Evolutionary conservation across 164 flowering plant genomes (phyloP).

Genomic region (Dillenia suffruticosa): DNA sequence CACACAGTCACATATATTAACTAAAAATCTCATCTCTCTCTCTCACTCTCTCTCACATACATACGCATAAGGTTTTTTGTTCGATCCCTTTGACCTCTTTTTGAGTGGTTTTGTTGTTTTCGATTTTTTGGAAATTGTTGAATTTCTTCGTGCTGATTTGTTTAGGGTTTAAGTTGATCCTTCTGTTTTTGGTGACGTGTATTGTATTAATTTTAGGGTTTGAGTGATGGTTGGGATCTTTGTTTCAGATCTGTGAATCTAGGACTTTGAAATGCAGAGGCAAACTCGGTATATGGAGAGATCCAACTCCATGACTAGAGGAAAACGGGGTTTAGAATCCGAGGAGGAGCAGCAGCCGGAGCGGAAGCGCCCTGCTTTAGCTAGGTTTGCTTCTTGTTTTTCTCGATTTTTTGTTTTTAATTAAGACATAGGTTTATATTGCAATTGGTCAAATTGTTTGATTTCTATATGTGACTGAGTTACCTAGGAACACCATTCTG

Average conservation of each 20-base stretch:
- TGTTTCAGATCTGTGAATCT: slow-evolving; percentile 36
- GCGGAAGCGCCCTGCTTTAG: slow-evolving; percentile 77
- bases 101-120: too few species aligned
- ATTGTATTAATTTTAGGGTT: too few species aligned
- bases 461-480: slow-evolving; percentile 12
- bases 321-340: slow-evolving; percentile 56
- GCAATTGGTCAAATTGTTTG: neutral
- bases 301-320: slow-evolving; percentile 46
- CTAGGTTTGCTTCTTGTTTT: slow-evolving; percentile 44
- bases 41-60: too few species aligned
- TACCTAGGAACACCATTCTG: slow-evolving; percentile 28
- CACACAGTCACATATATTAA: too few species aligned
- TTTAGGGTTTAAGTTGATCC: too few species aligned
- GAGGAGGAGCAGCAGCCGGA: slow-evolving; percentile 61
- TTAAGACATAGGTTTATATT: slow-evolving; percentile 35
- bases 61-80: too few species aligned
- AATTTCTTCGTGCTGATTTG: too few species aligned
- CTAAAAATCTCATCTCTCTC: too few species aligned
- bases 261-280: slow-evolving; percentile 38
- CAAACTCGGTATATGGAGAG: slow-evolving; percentile 57
- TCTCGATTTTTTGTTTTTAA: neutral
- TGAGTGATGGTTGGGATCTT: slow-evolving; percentile 1
- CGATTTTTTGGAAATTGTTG: too few species aligned
- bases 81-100: too few species aligned
- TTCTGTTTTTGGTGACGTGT: too few species aligned